Conservation (phyloP, 225 moss, liverwort and hornwort species). For the Rhytidiadelphus loreus region DNA sequence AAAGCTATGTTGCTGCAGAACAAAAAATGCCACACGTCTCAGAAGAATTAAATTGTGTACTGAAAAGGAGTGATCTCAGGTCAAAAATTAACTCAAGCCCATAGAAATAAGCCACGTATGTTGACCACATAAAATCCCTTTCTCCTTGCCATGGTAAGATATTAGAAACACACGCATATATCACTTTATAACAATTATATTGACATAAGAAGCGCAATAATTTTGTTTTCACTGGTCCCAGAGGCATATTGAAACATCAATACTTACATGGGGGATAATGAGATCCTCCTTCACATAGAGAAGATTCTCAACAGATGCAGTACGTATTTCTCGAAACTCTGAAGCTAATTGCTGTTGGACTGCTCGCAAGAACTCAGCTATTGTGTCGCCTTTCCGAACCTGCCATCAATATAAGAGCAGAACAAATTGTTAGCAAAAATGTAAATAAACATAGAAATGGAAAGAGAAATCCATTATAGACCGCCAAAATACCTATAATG, state of each 20-base stretch:
- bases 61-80: neutral
- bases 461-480: neutral
- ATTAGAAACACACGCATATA: neutral
- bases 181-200: neutral
- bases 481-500: neutral
- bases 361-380: conserved; percentile 89
- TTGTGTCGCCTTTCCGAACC: conserved; percentile 97
- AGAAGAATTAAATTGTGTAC: neutral
- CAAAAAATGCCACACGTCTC: neutral
- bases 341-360: conserved; percentile 97
- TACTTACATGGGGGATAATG: conserved; percentile 88
- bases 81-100: neutral
- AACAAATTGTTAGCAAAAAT: neutral
- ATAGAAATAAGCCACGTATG: neutral
- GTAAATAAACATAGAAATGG: neutral
- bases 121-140: neutral
- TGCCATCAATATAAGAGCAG: conserved; percentile 2
- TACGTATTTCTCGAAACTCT: conserved; percentile 96
- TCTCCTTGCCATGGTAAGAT: neutral
- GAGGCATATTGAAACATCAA: neutral
- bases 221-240: neutral
- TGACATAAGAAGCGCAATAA: neutral
- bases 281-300: conserved; percentile 98
- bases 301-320: conserved; percentile 94
- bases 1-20: conserved; percentile 92